These are phyloP conservation scores for Glutinoglossum americanum DNA, from an alignment of 495 filamentous ascomycete species.

Conservation along the genomic window DNA sequence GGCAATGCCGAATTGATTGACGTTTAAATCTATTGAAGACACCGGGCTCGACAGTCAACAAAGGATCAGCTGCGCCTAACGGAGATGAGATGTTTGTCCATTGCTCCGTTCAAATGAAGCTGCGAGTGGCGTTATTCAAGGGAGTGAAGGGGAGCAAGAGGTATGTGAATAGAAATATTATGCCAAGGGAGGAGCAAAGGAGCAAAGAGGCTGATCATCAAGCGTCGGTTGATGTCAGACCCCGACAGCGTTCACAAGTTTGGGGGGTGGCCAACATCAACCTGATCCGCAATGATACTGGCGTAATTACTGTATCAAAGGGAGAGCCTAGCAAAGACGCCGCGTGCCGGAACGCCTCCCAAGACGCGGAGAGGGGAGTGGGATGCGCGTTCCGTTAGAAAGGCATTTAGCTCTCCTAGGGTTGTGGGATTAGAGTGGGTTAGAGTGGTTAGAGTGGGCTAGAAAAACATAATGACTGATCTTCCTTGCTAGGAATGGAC, in stretches of 20 bases:
- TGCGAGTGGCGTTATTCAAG: not conserved
- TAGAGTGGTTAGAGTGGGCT: not conserved
- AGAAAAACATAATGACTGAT: no score
- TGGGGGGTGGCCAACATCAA: not conserved
- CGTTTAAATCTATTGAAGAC: not conserved
- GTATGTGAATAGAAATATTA: no score
- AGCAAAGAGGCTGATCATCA: not conserved
- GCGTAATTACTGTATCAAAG: not conserved
- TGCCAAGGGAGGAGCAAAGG: not conserved
- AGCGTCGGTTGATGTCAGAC: conserved; percentile 1
- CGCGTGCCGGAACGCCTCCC: conserved; percentile 1
- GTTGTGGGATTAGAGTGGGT: not conserved
- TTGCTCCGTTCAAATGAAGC: not conserved
- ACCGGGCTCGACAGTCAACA: not conserved
- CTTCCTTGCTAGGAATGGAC: not conserved
- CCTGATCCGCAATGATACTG: not conserved
- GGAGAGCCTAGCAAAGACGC: not conserved
- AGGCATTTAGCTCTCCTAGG: not conserved
- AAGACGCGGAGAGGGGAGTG: not conserved
- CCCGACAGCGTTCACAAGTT: not conserved
- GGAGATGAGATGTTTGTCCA: not conserved
- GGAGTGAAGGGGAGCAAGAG: not conserved
- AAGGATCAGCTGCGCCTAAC: not conserved
- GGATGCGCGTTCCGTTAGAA: conserved; percentile 1
- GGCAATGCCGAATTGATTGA: conserved; percentile 1